These are phyloP conservation scores for Kwoniella newhampshirensis DNA, from an alignment of 768 basidiomycete genomes.

Conservation along the genomic window DNA sequence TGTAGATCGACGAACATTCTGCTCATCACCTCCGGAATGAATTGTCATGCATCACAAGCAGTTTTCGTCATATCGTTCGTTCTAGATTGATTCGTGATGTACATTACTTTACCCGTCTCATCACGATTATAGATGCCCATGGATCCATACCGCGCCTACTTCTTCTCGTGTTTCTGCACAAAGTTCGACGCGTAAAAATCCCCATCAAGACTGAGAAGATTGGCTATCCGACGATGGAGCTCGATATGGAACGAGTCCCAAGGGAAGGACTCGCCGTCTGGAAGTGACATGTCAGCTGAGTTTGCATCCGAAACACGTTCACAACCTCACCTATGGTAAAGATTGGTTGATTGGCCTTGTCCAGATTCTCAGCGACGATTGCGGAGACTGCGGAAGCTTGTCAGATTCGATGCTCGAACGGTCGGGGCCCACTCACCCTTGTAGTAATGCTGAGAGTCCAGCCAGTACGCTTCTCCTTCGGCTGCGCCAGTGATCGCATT, in stretches of 20 bases:
- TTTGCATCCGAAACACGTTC: background rate
- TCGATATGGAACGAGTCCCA: constrained; percentile 47
- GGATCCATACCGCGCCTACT: too few relatives aligned
- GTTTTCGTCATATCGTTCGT: too few relatives aligned
- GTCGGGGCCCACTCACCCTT: constrained; percentile 33
- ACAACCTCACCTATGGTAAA: constrained; percentile 44
- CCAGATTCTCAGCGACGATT: constrained; percentile 43
- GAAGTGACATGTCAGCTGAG: background rate
- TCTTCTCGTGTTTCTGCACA: constrained; percentile 34
- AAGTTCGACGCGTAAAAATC: constrained; percentile 43
- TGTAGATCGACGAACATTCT: too few relatives aligned
- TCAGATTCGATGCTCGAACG: background rate
- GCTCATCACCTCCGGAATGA: too few relatives aligned
- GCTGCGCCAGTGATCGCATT: constrained; percentile 46
- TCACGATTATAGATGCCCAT: too few relatives aligned
- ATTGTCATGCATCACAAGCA: too few relatives aligned
- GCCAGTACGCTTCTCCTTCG: constrained; percentile 47
- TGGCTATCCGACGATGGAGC: constrained; percentile 46
- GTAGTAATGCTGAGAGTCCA: constrained; percentile 51
- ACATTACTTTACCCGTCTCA: too few relatives aligned
- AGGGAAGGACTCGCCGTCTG: constrained; percentile 49
- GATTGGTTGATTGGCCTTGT: constrained; percentile 29
- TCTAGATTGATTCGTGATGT: too few relatives aligned
- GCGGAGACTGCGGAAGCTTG: constrained; percentile 38
- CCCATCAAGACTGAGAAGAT: constrained; percentile 40